Evolutionary conservation across 2,329 filamentous ascomycete genomes (phyloP), one percentile per base, ranked within the genome.

Genomic region (Diplocarpon rosae): DNA sequence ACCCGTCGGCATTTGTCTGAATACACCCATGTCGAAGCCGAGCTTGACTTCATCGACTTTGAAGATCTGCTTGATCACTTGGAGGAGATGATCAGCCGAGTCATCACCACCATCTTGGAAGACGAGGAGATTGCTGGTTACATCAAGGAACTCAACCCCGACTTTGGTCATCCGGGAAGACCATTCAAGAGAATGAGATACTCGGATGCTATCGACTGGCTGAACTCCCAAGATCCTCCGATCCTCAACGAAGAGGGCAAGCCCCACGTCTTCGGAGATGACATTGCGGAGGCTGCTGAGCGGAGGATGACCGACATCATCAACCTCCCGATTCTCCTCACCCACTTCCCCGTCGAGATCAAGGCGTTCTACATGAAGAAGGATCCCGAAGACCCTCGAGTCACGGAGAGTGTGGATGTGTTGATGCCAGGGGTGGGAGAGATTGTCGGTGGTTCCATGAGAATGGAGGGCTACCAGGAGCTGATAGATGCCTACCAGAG

Each of bases 281-380:
- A 98, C 63, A 98, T 98, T 59, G 92, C 92, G 54, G 92, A 96
- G 68, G 92, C 92, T 11, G 92, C 92, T 11, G 92, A 98, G 75
- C 84, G 92, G 58, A 78, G 74, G 63, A 98, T 98, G 92, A 96
- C 90, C 1, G 92, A 98, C 64, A 84, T 83, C 56, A 94, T 98
- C 72, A 92, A 93, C 78, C 72, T 78, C 43, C 92, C 92, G 50
- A 95, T 98, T 65, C 86, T 96, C 71, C 75, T 96, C 34, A 96
- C 90, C 2, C 90, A 96, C 68, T 98, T 98, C 78, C 92, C 92
- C 15, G 81, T 81, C 48, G 87, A 90, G 69, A 95, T 98, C 74
- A 98, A 98, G 74, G 85, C 92, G 1, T 98, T 98, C 66, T 98
- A 98, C 75, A 98, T 98, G 92, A 83, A 89, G 68, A 89, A 83